These are phyloP conservation scores for Sugiyamaella chiloensis DNA, from an alignment of 805 yeast genomes.

Conservation along the genomic window DNA sequence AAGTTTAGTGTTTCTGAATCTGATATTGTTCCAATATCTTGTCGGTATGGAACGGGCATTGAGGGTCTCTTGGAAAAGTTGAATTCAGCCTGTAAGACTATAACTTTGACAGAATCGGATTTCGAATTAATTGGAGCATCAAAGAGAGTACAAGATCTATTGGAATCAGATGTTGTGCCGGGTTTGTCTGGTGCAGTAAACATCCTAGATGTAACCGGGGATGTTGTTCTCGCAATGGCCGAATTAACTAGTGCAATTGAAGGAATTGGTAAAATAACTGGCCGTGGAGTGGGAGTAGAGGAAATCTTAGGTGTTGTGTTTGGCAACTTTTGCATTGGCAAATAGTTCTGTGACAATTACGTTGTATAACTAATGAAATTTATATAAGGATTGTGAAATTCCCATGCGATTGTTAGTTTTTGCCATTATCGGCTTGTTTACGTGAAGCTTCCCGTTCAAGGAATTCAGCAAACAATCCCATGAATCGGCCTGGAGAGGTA, in stretches of 20 bases:
- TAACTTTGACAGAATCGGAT: slow-evolving; percentile 30
- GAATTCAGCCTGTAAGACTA: slow-evolving; percentile 49
- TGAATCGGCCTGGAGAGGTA: slow-evolving; percentile 31
- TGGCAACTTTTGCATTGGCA: slow-evolving; percentile 91
- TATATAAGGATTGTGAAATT: neutral
- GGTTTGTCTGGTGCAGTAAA: slow-evolving; percentile 65
- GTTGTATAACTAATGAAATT: neutral
- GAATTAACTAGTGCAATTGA: slow-evolving; percentile 68
- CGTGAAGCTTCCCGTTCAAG: slow-evolving; percentile 30
- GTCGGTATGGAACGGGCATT: slow-evolving; percentile 57
- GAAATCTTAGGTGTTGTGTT: slow-evolving; percentile 90
- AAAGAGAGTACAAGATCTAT: slow-evolving; percentile 67
- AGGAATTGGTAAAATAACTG: slow-evolving; percentile 91
- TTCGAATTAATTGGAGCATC: slow-evolving; percentile 68
- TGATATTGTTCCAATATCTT: slow-evolving; percentile 47
- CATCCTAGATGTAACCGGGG: slow-evolving; percentile 34
- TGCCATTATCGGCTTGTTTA: neutral
- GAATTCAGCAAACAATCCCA: slow-evolving; percentile 38
- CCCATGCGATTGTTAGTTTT: too few relatives aligned
- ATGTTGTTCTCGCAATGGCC: slow-evolving; percentile 78
- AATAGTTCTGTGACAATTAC: slow-evolving; percentile 38
- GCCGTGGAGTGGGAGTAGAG: slow-evolving; percentile 82
- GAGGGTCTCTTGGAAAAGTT: slow-evolving; percentile 43
- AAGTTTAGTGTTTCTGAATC: slow-evolving; percentile 22
- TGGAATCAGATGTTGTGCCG: slow-evolving; percentile 69